Percentiles rank a stretch among this genome's conserved stretches.
phyloP scores from a whole-genome alignment of 768 basidiomycete genomes.

The Auriscalpium vulgare region DNA sequence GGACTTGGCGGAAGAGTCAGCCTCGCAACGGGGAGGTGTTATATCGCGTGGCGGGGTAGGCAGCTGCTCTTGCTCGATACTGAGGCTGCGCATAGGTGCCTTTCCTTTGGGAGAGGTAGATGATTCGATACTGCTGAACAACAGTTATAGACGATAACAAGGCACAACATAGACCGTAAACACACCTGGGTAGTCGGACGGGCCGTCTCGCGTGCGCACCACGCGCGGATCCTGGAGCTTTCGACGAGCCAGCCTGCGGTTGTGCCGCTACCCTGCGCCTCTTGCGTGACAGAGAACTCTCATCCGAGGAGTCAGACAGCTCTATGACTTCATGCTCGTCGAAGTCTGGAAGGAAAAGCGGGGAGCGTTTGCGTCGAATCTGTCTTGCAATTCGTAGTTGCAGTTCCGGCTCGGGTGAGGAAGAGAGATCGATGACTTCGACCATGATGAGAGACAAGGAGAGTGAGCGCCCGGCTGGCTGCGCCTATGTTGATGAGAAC shows the following conservation, averaged over 20 bases:
- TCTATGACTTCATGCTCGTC: constrained; percentile 34
- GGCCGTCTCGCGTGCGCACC: background rate
- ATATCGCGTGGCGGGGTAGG: background rate
- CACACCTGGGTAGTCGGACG: background rate
- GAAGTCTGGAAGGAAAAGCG: constrained; percentile 4
- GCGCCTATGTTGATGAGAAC: too few relatives aligned
- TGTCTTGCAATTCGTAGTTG: background rate
- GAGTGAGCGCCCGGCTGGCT: too few relatives aligned
- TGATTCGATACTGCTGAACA: background rate
- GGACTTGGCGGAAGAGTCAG: background rate
- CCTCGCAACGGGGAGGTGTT: background rate
- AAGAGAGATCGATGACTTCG: constrained; percentile 12
- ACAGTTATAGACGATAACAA: background rate
- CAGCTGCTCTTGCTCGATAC: background rate
- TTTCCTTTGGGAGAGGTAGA: background rate
- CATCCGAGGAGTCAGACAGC: constrained; percentile 43
- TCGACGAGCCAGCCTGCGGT: constrained; percentile 8
- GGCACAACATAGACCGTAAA: background rate
- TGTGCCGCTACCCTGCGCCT: constrained; percentile 1
- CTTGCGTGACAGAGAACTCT: constrained; percentile 12
- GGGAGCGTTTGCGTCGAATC: constrained; percentile 7
- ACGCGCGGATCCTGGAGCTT: background rate
- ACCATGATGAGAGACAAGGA: background rate
- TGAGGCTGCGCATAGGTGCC: background rate
- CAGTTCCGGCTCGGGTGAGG: constrained; percentile 7